Conservation (phyloP, 306 rosid species). For the Vigna hirtella region DNA sequence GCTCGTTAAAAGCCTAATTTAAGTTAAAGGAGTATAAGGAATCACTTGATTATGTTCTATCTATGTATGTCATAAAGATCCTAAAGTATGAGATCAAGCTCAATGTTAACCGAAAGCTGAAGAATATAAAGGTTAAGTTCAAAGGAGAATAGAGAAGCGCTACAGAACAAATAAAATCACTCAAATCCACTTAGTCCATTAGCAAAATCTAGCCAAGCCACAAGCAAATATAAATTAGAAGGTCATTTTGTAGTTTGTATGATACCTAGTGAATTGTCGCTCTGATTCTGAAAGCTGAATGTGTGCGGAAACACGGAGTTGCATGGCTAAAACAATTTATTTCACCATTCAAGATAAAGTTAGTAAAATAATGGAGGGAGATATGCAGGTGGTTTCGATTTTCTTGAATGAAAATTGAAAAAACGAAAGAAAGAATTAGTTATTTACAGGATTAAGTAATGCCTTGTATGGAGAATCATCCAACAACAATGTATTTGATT, state of each 20-base stretch:
- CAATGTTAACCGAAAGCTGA: slow-evolving; percentile 19
- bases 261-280: slow-evolving; percentile 75
- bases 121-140: slow-evolving; percentile 17
- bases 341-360: slow-evolving; percentile 34
- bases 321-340: slow-evolving; percentile 55
- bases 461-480: slow-evolving; percentile 96
- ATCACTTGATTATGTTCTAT: background rate
- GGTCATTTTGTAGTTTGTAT: slow-evolving; percentile 12
- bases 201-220: slow-evolving; percentile 3
- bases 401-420: background rate
- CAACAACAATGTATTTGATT: slow-evolving; percentile 76
- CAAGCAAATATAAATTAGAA: slow-evolving; percentile 12
- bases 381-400: background rate
- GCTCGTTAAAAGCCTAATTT: background rate
- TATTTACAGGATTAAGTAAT: slow-evolving; percentile 77
- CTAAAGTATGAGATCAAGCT: background rate
- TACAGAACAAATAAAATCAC: background rate
- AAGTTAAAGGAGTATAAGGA: background rate
- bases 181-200: background rate
- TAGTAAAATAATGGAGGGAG: background rate
- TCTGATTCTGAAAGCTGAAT: slow-evolving; percentile 49
- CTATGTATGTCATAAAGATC: background rate
- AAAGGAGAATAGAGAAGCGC: background rate
- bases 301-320: slow-evolving; percentile 70
- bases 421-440: background rate